Base-by-base conservation (phyloP, 192 early-diverging fungal genomes). In the Pecoramyces ruminantium region DNA sequence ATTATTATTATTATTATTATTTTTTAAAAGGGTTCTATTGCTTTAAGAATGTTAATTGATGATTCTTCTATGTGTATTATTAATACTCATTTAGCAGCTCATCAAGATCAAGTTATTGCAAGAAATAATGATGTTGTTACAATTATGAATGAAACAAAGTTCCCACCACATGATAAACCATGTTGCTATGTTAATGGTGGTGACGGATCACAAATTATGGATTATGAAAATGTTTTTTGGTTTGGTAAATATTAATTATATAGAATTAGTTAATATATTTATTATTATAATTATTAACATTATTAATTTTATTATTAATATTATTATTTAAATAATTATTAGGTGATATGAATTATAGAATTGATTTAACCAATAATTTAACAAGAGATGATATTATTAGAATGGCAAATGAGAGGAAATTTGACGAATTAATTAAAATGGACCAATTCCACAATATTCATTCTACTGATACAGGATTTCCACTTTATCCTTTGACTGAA, bases 281-380 rank as follows among this genome's bases (percentile, higher is more conserved):
- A 34, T 34, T 6, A 34, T 34, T 6, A 34, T 34, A 34, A 34
- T 34, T 6, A 34, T 6, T 34, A 34, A 34, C 11, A 34, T 6
- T 34, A 34, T 6, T 34, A 34, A 34, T 34, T 6, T 6, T 34
- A 34, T 34, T 34, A 34, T 6, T 34, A 34, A 34, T 34, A 34
- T 34, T 34, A 34, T 34, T 34, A 34, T 34, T 6, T 34, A 34
- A 34, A 34, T 6, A 34, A 34, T 34, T 34, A 34, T 6, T 6
- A 34, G 30, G 30, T n/a, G 97, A 98, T 84, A 88, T 97, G 38
- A 98, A 98, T 85, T 98, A 97, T 85, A 91, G 97, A 27, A 94
- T 98, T 80, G 90, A 93, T 38, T 86, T 92, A 81, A 78, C 87
- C 13, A 92, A 95, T 25, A 87, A 92, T 42, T 84, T 87, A 34